Conservation (phyloP, 176 grass and related monocot species). For the Bothriochloa decipiens region DNA sequence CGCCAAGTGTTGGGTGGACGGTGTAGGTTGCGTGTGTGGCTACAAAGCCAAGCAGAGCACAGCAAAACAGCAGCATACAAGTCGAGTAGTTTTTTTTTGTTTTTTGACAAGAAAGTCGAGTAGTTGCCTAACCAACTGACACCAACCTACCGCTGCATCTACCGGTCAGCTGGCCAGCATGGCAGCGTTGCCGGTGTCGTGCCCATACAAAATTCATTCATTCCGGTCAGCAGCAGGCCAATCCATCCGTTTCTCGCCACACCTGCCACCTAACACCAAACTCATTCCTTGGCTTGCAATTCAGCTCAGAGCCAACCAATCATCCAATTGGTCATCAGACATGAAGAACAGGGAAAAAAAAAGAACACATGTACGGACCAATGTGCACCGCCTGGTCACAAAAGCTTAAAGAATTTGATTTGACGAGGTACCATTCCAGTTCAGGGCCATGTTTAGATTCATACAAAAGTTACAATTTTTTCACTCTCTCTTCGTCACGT, state of each 20-base stretch:
- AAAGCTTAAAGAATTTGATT: too few relatives aligned
- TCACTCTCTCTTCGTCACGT: too few relatives aligned
- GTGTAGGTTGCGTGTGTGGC: conserved; percentile 27
- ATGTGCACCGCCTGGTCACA: too few relatives aligned
- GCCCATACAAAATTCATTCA: neutral
- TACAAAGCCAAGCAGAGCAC: neutral
- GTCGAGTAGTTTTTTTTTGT: too few relatives aligned
- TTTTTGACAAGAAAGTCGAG: too few relatives aligned
- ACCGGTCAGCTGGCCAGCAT: neutral
- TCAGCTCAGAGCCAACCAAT: neutral
- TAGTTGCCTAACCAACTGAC: neutral
- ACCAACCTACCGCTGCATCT: neutral
- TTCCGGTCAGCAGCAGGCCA: neutral
- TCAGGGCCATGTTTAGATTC: too few relatives aligned
- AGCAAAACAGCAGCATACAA: neutral
- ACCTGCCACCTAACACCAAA: conserved; percentile 5
- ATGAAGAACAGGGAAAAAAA: too few relatives aligned
- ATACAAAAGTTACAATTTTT: too few relatives aligned
- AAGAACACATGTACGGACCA: too few relatives aligned
- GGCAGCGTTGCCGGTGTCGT: too few relatives aligned
- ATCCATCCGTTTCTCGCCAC: neutral
- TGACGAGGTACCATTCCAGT: too few relatives aligned
- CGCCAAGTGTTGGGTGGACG: neutral
- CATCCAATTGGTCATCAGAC: too few relatives aligned
- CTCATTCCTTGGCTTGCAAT: neutral